Evolutionary conservation across 164 flowering plant genomes (phyloP).

Genomic region (Vitis amurensis): DNA sequence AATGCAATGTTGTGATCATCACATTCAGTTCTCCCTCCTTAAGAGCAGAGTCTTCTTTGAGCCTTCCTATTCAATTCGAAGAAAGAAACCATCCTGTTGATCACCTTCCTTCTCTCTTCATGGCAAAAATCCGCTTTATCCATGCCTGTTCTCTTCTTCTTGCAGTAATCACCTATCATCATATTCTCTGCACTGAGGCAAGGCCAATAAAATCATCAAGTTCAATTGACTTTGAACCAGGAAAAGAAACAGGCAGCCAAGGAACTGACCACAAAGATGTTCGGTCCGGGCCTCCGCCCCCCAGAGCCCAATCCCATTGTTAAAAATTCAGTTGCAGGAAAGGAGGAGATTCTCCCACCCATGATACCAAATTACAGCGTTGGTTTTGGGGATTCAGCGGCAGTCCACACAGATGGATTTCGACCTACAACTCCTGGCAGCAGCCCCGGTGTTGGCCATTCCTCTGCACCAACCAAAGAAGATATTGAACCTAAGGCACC

Average conservation of each 20-base stretch:
- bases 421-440: conserved; percentile 9
- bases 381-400: not conserved
- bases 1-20: not conserved
- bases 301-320: no score
- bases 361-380: no score
- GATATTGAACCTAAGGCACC: not conserved
- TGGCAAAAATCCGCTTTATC: conserved; percentile 9
- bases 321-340: no score
- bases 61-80: not conserved
- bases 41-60: not conserved
- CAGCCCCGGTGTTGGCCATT: conserved; percentile 12
- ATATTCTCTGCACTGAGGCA: conserved; percentile 14
- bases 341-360: no score
- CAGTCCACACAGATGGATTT: not conserved
- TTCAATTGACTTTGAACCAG: no score
- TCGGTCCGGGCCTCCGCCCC: no score
- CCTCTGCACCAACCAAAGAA: no score
- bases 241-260: not conserved
- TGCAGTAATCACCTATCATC: conserved; percentile 15
- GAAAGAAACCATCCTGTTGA: not conserved
- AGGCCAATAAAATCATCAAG: conserved; percentile 17
- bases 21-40: not conserved
- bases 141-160: conserved; percentile 16
- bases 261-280: not conserved
- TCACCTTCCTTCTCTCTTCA: not conserved